Conservation (phyloP, 2,329 filamentous ascomycete genomes). For the Delphinella strobiligena region DNA sequence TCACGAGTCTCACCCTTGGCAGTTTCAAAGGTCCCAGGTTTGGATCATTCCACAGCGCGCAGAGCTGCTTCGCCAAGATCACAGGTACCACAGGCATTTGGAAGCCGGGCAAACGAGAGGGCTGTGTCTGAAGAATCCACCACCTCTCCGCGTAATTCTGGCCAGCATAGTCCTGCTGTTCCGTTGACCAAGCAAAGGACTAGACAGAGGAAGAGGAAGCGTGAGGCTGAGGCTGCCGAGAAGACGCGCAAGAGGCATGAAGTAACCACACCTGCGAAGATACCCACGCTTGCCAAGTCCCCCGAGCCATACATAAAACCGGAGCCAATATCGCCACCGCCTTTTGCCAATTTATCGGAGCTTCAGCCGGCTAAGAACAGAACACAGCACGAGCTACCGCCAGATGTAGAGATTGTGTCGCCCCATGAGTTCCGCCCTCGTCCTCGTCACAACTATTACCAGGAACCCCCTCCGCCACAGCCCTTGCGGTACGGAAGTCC, state of each 20-base stretch:
- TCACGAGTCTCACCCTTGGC: constrained; percentile 53
- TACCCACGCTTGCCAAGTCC: constrained; percentile 17
- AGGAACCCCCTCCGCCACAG: constrained; percentile 22
- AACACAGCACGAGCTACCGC: constrained; percentile 23
- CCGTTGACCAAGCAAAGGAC: constrained; percentile 10
- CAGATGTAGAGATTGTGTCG: constrained; percentile 27
- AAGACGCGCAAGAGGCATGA: constrained; percentile 22
- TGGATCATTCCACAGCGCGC: constrained; percentile 35
- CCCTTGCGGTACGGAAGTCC: constrained; percentile 27
- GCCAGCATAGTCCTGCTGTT: constrained; percentile 12
- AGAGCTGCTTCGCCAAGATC: constrained; percentile 10
- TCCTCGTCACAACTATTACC: constrained; percentile 33
- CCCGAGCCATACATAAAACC: constrained; percentile 46
- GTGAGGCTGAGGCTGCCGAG: constrained; percentile 7
- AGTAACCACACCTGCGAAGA: constrained; percentile 21
- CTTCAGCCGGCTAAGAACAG: constrained; percentile 27
- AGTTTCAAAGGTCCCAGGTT: constrained; percentile 36
- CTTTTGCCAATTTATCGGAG: constrained; percentile 32
- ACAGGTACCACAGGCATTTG: too few species aligned
- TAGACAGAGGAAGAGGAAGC: constrained; percentile 9
- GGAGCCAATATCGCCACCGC: constrained; percentile 50
- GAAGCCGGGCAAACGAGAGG: constrained; percentile 12
- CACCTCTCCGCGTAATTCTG: constrained; percentile 7
- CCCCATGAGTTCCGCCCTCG: constrained; percentile 21
- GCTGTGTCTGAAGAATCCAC: constrained; percentile 8